Base-by-base conservation (phyloP, 257 asterid genomes). In the Nicotiana knightiana region DNA sequence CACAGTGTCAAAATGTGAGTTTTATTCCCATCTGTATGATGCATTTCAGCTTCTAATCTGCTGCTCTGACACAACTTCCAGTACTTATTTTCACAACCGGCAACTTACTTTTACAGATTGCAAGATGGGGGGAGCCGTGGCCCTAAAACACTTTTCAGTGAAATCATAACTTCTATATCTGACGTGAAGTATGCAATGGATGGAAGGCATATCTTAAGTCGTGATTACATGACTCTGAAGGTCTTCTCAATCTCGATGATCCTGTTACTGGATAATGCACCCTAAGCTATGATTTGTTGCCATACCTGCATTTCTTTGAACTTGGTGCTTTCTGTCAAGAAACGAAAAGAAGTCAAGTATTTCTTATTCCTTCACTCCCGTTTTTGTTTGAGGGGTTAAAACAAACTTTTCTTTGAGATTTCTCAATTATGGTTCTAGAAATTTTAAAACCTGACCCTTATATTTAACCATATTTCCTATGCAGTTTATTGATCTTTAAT, bases 221-320 rank as follows among this genome's bases (percentile, higher is more conserved):
- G 99, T 58, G 98, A 97, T 88, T 97, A 97, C 93, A 93, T 97
- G 99, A 94, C 98, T 89, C 98, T 97, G 64, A 97, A 97, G 99
- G 99, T 87, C n/a, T 75, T 51, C 80, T 51, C 26, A 15, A 48
- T 75, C 53, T 75, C 46, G 2, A 75, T 75, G 53, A 28, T 51
- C 62, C 63, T 51, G 51, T 48, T 26, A 26, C 62, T 73, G 21
- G 26, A 48, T 48, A 73, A 51, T 24, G 79, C 26, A 71, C 62
- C 13, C 61, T 26, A 59, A 17, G 16, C 79, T 73, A 46, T 71
- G 26, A 30, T 26, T 48, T 35, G 33, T 73, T 53, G 15, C 4
- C 57, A 12, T 53, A 12, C 57, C 57, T 53, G 57, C 57, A 53
- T 53, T 10, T 53, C 57, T 53, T 13, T 53, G 15, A 53, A 53